These are phyloP conservation scores for Sonneratia caseolaris DNA, from an alignment of 345 rosid species.

Conservation along the genomic window DNA sequence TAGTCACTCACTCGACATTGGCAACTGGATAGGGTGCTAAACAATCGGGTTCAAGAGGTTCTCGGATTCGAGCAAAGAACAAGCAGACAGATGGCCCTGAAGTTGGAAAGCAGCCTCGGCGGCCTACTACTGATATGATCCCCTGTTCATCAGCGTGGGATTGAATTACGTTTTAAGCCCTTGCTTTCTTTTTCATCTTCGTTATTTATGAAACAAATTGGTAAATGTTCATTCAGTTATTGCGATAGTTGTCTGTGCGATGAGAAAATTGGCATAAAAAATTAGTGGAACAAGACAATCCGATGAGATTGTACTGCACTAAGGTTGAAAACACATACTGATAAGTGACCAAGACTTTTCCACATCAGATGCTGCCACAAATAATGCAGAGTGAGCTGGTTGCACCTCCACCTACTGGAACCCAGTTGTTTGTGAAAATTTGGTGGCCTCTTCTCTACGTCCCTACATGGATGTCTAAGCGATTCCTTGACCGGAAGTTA, in stretches of 20 bases:
- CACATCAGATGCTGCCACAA: conserved; percentile 1
- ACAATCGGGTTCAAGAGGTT: neutral
- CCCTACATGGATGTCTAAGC: neutral
- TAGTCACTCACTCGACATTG: neutral
- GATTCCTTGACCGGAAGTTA: neutral
- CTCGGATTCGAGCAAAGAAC: neutral
- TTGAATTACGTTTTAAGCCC: neutral
- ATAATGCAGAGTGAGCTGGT: neutral
- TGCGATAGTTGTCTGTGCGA: neutral
- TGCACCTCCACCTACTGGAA: neutral
- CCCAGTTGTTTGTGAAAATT: neutral
- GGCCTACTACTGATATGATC: too few species aligned
- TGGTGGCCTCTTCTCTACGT: neutral
- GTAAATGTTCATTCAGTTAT: neutral
- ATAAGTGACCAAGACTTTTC: neutral
- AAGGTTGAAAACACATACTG: neutral
- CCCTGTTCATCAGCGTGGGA: neutral
- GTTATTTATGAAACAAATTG: neutral
- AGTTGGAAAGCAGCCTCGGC: too few species aligned
- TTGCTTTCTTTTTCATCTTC: neutral
- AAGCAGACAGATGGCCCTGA: too few species aligned
- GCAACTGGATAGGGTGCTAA: neutral
- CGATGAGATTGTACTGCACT: neutral
- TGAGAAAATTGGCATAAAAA: neutral
- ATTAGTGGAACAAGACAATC: neutral